Base-by-base conservation (phyloP, 805 yeast genomes). In the Huiozyma naganishii region DNA sequence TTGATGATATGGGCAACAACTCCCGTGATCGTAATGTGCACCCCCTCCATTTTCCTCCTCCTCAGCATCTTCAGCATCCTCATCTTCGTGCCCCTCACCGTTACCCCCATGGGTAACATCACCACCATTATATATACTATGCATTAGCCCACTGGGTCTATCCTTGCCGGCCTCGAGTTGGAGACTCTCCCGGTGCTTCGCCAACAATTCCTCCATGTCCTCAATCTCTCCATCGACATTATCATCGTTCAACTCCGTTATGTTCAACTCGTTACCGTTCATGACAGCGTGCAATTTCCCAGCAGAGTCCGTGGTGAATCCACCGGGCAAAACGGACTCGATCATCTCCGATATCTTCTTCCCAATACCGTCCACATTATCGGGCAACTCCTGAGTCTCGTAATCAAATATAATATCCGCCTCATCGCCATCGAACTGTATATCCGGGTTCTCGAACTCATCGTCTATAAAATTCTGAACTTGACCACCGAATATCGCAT, bases 391-490 rank as follows among this genome's bases (percentile, higher is more conserved):
- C 36, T 54, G 55, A 3, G 57, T 51, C 29, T 57, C 63, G 40
- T 55, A 59, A 41, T 60, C 65, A 43, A 60, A 60, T 28, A 60
- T 52, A 33, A 58, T 52, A 34, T 58, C 61, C 4, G 57, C 59
- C 29, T 58, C 60, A n/a, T 49, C 55, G 9, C 49, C 55, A 40
- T 52, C 52, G 10, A 57, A 43, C 39, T 53, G 57, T 9, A 58
- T 39, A 40, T 54, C 60, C 8, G 62, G 54, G 32, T 55, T 57
- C 6, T 49, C 45, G 28, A 51, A 43, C 32, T 46, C 50, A 27
- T 50, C 50, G 10, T 45, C 50, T 3, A 46, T 41, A 27, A 50
- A 43, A 17, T 46, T 42, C 10, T 45, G 48, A 27, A 43, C 37
- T 39, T 39, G 38, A 10, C 27, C 27, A 8, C 32, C 29, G 5